phyloP scores from a whole-genome alignment of 164 flowering plant genomes.

The Annona cherimola region DNA sequence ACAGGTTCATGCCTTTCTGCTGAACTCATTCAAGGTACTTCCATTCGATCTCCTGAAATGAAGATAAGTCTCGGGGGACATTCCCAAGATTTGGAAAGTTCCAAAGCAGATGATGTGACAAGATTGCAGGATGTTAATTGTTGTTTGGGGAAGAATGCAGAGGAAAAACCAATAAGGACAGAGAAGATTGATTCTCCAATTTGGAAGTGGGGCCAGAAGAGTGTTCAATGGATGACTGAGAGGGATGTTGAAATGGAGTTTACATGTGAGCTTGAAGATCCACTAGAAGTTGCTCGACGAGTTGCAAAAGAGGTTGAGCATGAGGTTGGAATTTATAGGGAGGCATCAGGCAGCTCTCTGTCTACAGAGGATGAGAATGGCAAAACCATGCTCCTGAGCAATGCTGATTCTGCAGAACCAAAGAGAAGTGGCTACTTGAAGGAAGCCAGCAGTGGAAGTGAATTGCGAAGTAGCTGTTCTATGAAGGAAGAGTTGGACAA shows the following conservation, averaged over 20 bases:
- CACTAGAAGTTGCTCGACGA: constrained; percentile 11
- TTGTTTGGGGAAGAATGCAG: constrained; percentile 1
- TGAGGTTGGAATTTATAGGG: constrained; percentile 11
- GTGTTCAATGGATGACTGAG: neutral
- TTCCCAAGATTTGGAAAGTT: constrained; percentile 7
- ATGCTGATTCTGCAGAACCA: constrained; percentile 7
- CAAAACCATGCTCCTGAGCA: neutral
- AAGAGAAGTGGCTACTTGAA: neutral
- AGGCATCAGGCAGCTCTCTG: constrained; percentile 8
- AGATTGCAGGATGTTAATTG: no score
- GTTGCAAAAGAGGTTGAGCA: constrained; percentile 11
- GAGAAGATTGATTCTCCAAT: neutral
- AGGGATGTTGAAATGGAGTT: neutral
- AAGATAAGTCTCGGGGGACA: neutral
- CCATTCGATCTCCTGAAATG: neutral
- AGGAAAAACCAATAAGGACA: neutral
- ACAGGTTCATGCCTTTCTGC: neutral
- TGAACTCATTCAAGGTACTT: neutral
- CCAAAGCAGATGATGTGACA: neutral
- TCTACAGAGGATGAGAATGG: constrained; percentile 4
- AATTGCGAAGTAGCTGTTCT: constrained; percentile 7
- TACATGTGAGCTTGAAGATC: constrained; percentile 13
- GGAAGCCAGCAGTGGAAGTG: neutral
- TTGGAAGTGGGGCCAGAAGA: neutral
- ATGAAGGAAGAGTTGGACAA: constrained; percentile 3